Evolutionary conservation across 768 basidiomycete species (phyloP), one percentile per base, ranked within the genome.

Genomic region (Suillus lakei): DNA sequence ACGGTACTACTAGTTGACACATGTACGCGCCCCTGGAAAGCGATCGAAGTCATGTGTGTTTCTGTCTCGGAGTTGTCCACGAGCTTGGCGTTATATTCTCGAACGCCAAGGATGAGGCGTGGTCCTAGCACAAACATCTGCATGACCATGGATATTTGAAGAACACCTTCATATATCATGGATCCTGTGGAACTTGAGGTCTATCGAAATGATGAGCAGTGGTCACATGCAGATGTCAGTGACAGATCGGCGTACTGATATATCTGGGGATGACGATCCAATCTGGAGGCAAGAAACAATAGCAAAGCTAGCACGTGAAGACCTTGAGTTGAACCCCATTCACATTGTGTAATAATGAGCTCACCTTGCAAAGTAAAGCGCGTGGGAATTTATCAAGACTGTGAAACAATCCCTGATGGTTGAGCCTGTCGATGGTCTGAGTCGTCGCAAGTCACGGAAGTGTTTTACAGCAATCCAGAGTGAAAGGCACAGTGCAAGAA

Each of bases 101-200:
- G n/a, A 48, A 48, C 13, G 5, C 46, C 26, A 48, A 48, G n/a
- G 23, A 48, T 23, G 46, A 48, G 46, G 10, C 23, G 46, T 26
- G 46, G 46, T 48, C 46, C 46, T 5, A 48, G 46, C 46, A 48
- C 46, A 48, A 48, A 48, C 46, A 48, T 26, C 46, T 48, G 46
- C 46, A 48, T 23, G 23, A 48, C 4, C 13, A 23, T 26, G 8
- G 21, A n/a, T 10, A 46, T 46, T n/a, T 46, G 21, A n/a, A 48
- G 46, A 26, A 23, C 5, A 12, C 13, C 46, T 4, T 12, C 6
- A 5, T 26, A 23, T 23, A 48, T 23, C 46, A 23, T 4, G 13
- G 9, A 1, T 46, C n/a, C 46, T 4, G 13, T 8, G 21, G 5
- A 46, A 46, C 12, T 10, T 23, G n/a, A 23, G 23, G 13, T 1